Percentiles rank a stretch among this genome's conserved stretches.
Conservation (phyloP, 768 basidiomycete species). For the Rhodotorula kratochvilovae region DNA sequence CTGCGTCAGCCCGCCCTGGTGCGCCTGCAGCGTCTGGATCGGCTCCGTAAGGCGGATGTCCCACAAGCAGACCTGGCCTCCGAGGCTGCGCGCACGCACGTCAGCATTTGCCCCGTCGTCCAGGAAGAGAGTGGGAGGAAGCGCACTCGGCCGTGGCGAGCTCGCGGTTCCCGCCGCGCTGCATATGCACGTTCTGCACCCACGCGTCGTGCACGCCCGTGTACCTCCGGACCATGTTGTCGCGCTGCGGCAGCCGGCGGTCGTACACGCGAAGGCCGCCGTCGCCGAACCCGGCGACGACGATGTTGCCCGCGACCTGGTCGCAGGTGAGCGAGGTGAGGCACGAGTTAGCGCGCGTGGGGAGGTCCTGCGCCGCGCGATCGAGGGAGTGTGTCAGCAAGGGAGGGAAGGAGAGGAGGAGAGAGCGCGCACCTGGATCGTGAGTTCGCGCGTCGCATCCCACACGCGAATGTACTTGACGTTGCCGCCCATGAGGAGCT, state of each 20-base stretch:
- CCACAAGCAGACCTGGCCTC: slow-evolving; percentile 87
- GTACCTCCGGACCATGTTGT: slow-evolving; percentile 74
- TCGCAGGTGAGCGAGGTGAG: slow-evolving; percentile 81
- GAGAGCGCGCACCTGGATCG: slow-evolving; percentile 58
- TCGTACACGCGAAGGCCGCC: slow-evolving; percentile 87
- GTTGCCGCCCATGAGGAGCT: slow-evolving; percentile 84
- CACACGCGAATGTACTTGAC: slow-evolving; percentile 81
- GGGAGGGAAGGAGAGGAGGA: neutral
- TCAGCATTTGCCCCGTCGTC: neutral
- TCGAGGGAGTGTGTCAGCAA: neutral
- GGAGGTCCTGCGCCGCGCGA: slow-evolving; percentile 61
- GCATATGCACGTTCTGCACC: slow-evolving; percentile 86
- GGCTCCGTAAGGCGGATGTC: slow-evolving; percentile 71
- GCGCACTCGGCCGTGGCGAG: slow-evolving; percentile 79
- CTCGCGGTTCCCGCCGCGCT: slow-evolving; percentile 63
- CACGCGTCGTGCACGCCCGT: slow-evolving; percentile 68
- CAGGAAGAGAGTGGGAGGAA: neutral
- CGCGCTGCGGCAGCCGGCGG: slow-evolving; percentile 74
- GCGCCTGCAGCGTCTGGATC: slow-evolving; percentile 60
- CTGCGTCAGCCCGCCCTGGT: slow-evolving; percentile 68
- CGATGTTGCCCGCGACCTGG: slow-evolving; percentile 66
- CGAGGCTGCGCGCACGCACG: slow-evolving; percentile 56
- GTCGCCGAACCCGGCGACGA: slow-evolving; percentile 87
- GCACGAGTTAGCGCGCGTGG: slow-evolving; percentile 83
- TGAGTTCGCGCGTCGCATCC: slow-evolving; percentile 87